Conservation (phyloP, 2,329 filamentous ascomycete genomes). For the Fonsecaea pugnacius region DNA sequence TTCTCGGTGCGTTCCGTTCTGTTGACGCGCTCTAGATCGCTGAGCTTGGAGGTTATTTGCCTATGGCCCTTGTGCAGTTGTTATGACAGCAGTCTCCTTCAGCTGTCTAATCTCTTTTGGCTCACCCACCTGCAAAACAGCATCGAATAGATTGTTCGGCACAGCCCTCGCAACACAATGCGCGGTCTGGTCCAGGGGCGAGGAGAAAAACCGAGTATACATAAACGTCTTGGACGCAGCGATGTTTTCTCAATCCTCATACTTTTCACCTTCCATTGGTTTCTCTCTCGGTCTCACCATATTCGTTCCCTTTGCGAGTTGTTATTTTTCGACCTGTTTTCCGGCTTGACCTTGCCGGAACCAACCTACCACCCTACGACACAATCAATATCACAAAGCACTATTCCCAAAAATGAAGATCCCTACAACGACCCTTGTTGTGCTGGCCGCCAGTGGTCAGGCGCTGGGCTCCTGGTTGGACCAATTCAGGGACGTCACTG, state of each 20-base stretch:
- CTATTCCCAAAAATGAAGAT: constrained; percentile 25
- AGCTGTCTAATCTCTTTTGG: constrained; percentile 32
- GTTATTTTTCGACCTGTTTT: constrained; percentile 7
- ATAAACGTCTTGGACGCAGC: constrained; percentile 24
- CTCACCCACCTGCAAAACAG: constrained; percentile 22
- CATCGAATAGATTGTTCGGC: constrained; percentile 22
- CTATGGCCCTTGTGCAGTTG: constrained; percentile 22
- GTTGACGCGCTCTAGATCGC: neutral
- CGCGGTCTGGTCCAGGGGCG: neutral
- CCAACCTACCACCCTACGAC: neutral
- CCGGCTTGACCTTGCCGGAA: neutral
- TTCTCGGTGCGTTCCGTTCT: constrained; percentile 10
- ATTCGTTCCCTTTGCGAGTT: constrained; percentile 25
- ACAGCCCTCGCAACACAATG: constrained; percentile 21
- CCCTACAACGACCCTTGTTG: constrained; percentile 19
- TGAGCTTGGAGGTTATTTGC: constrained; percentile 17
- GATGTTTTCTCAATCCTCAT: constrained; percentile 12
- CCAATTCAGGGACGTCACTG: constrained; percentile 25
- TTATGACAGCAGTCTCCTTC: constrained; percentile 31
- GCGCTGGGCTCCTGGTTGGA: constrained; percentile 27
- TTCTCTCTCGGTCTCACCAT: constrained; percentile 22
- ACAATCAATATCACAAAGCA: neutral
- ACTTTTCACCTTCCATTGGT: constrained; percentile 22
- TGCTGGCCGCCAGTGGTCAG: constrained; percentile 22
- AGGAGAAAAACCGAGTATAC: constrained; percentile 19